phyloP scores from a whole-genome alignment of 371 early-diverging fungal species.

The Mortierella sp. region DNA sequence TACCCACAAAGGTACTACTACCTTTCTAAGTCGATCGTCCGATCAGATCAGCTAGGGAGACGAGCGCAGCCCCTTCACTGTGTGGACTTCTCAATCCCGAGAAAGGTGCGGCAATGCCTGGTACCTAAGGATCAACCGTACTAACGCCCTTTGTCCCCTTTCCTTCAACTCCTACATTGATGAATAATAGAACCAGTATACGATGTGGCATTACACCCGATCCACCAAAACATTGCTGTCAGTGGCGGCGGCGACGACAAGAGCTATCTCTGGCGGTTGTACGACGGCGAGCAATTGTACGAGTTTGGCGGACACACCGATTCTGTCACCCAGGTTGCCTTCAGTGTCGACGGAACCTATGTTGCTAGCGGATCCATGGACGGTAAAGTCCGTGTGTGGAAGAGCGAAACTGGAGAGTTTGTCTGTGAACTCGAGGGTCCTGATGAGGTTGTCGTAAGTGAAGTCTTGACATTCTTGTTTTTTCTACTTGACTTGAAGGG shows the following conservation, averaged over 20 bases:
- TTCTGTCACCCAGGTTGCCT: conserved; percentile 88
- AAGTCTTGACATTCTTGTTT: not conserved
- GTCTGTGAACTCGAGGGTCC: conserved; percentile 88
- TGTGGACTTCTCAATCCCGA: too few relatives aligned
- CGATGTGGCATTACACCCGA: conserved; percentile 88
- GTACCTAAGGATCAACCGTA: too few relatives aligned
- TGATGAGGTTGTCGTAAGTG: conserved; percentile 84
- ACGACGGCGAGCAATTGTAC: conserved; percentile 83
- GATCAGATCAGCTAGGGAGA: not conserved
- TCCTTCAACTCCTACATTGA: not conserved
- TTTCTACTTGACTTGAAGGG: not conserved
- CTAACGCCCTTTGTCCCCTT: not conserved
- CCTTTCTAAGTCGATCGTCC: not conserved
- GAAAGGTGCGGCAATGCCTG: not conserved
- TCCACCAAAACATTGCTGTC: conserved; percentile 71
- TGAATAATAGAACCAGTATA: conserved; percentile 86
- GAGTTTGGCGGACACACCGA: conserved; percentile 85
- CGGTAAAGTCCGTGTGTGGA: conserved; percentile 91
- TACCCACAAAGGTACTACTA: conserved; percentile 79
- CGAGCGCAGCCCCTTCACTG: too few relatives aligned
- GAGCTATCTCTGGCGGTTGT: conserved; percentile 90
- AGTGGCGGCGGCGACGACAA: conserved; percentile 97
- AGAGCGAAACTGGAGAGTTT: conserved; percentile 71
- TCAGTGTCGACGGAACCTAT: conserved; percentile 87
- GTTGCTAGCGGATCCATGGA: conserved; percentile 97